A percentile compares a stretch with the other conserved stretches of the same genome.
These are phyloP conservation scores for Croton laevigatus DNA, from an alignment of 441 rosid species.

Conservation along the genomic window DNA sequence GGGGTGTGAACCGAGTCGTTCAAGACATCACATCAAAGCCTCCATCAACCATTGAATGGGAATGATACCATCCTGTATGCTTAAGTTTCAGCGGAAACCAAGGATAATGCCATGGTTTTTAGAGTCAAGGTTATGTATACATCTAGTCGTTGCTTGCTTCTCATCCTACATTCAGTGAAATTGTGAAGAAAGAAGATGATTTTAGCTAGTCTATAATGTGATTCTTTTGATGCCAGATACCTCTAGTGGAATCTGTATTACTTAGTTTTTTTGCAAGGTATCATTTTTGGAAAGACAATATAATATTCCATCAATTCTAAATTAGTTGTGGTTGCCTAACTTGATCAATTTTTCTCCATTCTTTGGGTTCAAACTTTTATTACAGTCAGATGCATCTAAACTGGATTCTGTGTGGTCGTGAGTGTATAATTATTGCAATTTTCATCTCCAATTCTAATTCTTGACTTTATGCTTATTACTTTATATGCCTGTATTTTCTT, in stretches of 20 bases:
- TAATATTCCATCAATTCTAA: background rate
- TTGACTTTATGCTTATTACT: background rate
- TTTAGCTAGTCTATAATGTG: slow-evolving; percentile 18
- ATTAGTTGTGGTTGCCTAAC: background rate
- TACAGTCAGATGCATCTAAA: background rate
- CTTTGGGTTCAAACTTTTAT: background rate
- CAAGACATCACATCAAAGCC: slow-evolving; percentile 95
- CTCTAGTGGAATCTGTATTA: slow-evolving; percentile 15
- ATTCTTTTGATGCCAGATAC: slow-evolving; percentile 20
- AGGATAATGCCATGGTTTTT: slow-evolving; percentile 11
- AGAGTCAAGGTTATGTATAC: slow-evolving; percentile 16
- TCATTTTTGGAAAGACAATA: slow-evolving; percentile 11
- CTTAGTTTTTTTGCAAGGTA: slow-evolving; percentile 13
- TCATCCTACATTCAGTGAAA: slow-evolving; percentile 2
- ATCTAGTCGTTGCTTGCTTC: slow-evolving; percentile 7
- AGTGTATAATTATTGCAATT: background rate
- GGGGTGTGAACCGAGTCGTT: slow-evolving; percentile 89
- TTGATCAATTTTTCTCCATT: background rate
- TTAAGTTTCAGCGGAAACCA: slow-evolving; percentile 2
- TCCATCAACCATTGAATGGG: slow-evolving; percentile 98
- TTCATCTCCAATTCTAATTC: too few relatives aligned
- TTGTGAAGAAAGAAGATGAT: slow-evolving; percentile 11
- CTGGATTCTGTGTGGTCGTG: background rate
- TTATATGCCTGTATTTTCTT: background rate
- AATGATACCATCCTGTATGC: slow-evolving; percentile 38